Percentiles rank a stretch among this genome's conserved stretches.
phyloP scores from a whole-genome alignment of 768 basidiomycete species.

The Tephrocybe sp. region DNA sequence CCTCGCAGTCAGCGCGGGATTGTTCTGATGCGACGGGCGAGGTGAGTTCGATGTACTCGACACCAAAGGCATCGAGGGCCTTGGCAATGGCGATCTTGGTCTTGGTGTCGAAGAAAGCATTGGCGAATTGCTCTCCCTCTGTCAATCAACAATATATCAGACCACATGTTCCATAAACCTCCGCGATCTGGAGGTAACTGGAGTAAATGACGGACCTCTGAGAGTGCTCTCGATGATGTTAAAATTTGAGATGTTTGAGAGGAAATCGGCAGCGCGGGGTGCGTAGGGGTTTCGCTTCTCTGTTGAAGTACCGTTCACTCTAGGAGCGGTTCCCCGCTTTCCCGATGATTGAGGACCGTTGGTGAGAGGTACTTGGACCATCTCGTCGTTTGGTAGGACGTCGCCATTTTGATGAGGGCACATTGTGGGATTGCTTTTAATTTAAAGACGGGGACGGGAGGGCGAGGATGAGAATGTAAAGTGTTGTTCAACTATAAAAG shows the following conservation, averaged over 20 bases:
- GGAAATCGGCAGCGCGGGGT: constrained; percentile 86
- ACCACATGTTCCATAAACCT: constrained; percentile 1
- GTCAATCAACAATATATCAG: constrained; percentile 12
- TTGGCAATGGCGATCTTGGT: constrained; percentile 99
- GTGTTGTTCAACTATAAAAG: constrained; percentile 13
- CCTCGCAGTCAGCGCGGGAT: constrained; percentile 90
- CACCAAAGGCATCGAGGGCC: constrained; percentile 97
- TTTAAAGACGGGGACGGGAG: constrained; percentile 11
- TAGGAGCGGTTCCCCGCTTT: constrained; percentile 41
- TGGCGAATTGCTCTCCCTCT: constrained; percentile 99
- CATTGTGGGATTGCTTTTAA: constrained; percentile 54
- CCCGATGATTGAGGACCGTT: constrained; percentile 43
- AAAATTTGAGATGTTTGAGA: constrained; percentile 91
- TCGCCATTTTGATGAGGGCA: constrained; percentile 61
- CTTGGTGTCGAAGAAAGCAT: constrained; percentile 99
- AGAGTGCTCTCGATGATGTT: constrained; percentile 97
- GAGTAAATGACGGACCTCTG: constrained; percentile 63
- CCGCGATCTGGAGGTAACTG: not conserved
- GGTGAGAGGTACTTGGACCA: constrained; percentile 68
- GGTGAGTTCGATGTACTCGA: constrained; percentile 99
- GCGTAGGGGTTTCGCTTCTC: constrained; percentile 76
- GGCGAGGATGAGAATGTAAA: constrained; percentile 10
- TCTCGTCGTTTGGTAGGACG: constrained; percentile 47
- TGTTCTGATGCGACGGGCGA: constrained; percentile 97
- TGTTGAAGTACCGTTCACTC: constrained; percentile 36